These are phyloP conservation scores for Gossypium davidsonii DNA, from an alignment of 441 rosid genomes.

Conservation along the genomic window DNA sequence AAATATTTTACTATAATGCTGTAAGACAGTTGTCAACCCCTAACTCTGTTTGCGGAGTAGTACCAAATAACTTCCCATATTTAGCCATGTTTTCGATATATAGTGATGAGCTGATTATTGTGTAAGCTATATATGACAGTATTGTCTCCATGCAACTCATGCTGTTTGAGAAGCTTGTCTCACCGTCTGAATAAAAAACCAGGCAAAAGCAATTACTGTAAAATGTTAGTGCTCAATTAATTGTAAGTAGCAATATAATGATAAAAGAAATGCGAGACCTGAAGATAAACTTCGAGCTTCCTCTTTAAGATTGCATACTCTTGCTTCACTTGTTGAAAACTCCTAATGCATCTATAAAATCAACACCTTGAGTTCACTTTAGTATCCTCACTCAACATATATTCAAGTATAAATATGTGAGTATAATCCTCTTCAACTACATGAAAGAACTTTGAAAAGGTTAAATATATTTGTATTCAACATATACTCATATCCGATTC, in stretches of 20 bases:
- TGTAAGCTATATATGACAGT: not conserved
- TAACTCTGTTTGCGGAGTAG: no score
- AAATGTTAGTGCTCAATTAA: not conserved
- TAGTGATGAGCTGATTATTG: not conserved
- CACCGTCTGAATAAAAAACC: conserved; percentile 22
- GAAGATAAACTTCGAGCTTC: conserved; percentile 49
- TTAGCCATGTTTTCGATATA: not conserved
- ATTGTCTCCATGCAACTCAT: not conserved
- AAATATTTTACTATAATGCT: no score
- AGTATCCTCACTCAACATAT: not conserved
- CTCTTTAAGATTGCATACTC: conserved; percentile 41
- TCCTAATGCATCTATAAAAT: conserved; percentile 38
- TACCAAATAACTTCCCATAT: not conserved
- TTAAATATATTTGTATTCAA: not conserved
- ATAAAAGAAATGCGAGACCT: conserved; percentile 25
- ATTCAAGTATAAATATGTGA: not conserved
- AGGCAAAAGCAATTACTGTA: not conserved
- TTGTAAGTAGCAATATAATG: not conserved
- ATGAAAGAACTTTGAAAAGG: not conserved
- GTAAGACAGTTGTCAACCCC: no score
- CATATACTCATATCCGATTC: not conserved
- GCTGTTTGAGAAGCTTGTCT: conserved; percentile 10
- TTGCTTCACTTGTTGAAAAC: conserved; percentile 45
- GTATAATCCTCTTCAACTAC: not conserved
- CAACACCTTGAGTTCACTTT: not conserved